These are phyloP conservation scores for Aspergillus amoenus DNA, from an alignment of 2,329 filamentous ascomycete species.

Conservation along the genomic window DNA sequence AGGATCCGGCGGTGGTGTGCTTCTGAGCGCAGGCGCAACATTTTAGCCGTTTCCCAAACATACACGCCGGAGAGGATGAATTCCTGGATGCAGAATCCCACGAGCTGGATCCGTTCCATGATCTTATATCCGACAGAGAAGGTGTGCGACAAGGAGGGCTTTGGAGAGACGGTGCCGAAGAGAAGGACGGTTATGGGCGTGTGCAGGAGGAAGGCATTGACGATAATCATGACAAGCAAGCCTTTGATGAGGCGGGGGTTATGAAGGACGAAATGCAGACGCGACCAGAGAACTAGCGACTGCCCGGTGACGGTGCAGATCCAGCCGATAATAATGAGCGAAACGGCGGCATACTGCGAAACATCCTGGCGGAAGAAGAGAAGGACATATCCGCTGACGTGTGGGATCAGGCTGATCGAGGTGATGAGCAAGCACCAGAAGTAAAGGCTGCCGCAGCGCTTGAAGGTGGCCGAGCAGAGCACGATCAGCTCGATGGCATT, in stretches of 20 bases:
- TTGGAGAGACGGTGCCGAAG: constrained; percentile 31
- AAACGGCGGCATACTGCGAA: constrained; percentile 30
- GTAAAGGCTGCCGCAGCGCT: constrained; percentile 40
- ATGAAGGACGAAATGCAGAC: constrained; percentile 42
- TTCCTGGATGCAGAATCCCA: constrained; percentile 54
- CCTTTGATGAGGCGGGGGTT: constrained; percentile 30
- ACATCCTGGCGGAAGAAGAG: constrained; percentile 35
- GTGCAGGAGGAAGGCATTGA: constrained; percentile 39
- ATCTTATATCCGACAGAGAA: constrained; percentile 31
- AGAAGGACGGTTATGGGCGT: constrained; percentile 40
- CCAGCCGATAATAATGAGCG: constrained; percentile 40
- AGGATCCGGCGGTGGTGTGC: constrained; percentile 22
- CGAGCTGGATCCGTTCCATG: constrained; percentile 53
- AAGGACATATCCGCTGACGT: constrained; percentile 41
- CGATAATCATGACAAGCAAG: constrained; percentile 42
- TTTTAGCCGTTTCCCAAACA: constrained; percentile 49
- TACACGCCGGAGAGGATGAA: constrained; percentile 50
- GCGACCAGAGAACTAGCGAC: constrained; percentile 46
- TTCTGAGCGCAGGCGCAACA: constrained; percentile 33
- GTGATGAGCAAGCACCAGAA: constrained; percentile 45
- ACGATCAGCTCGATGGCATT: constrained; percentile 46
- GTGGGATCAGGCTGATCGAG: constrained; percentile 37
- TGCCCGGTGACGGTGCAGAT: constrained; percentile 45
- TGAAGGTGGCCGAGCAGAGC: constrained; percentile 45
- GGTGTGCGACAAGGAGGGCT: neutral